A percentile compares a stretch with the other conserved stretches of the same genome.
phyloP scores from a whole-genome alignment of 306 rosid species.

The Sesbania bispinosa region DNA sequence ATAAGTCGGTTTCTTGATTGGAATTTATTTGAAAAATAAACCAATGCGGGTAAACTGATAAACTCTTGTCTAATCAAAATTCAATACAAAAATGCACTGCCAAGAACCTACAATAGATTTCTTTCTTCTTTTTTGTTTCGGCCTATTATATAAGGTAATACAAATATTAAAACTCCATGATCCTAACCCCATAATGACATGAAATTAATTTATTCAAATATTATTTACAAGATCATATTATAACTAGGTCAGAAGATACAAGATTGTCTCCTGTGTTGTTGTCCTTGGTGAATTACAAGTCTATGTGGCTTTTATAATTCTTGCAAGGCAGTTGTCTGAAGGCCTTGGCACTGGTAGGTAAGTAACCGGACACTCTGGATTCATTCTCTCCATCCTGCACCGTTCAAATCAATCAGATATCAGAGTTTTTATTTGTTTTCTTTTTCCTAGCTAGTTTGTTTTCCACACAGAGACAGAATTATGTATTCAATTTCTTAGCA shows the following conservation, averaged over 20 bases:
- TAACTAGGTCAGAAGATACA: background rate
- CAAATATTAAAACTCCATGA: background rate
- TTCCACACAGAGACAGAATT: background rate
- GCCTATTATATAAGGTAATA: background rate
- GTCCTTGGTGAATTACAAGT: background rate
- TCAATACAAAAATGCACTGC: background rate
- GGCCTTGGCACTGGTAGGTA: conserved; percentile 54
- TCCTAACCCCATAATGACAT: background rate
- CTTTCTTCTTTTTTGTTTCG: background rate
- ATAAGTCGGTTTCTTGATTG: background rate
- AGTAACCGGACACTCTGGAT: conserved; percentile 39
- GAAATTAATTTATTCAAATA: background rate
- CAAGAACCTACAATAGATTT: background rate
- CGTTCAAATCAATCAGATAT: background rate
- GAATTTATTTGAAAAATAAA: conserved; percentile 6
- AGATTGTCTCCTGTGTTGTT: background rate
- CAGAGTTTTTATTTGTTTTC: no score
- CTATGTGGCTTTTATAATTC: conserved; percentile 36
- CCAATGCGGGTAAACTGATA: background rate
- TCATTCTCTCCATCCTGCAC: conserved; percentile 51
- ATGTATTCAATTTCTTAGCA: background rate
- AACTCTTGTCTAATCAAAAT: conserved; percentile 17
- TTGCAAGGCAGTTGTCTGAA: conserved; percentile 57
- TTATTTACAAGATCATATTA: background rate
- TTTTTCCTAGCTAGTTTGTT: background rate